Base-by-base conservation (phyloP, 768 basidiomycete genomes). In the Imleria badia region DNA sequence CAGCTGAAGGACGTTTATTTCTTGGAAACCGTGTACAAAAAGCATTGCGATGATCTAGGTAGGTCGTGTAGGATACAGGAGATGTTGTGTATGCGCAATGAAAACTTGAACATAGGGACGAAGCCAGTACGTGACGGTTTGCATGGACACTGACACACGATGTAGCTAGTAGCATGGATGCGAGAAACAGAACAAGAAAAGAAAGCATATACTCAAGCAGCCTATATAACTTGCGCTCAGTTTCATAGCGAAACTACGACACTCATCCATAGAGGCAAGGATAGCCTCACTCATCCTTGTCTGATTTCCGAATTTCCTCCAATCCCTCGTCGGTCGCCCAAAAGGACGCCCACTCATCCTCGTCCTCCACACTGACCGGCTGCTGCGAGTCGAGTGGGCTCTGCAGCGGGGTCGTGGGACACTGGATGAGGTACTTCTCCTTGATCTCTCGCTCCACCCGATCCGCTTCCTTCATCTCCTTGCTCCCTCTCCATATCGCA, bases 271-370 rank as follows among this genome's bases (percentile, higher is more conserved):
- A 17, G 6, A 6, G 19, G 12, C 31, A 19, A 30, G 26, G 20
- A 51, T 7, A 7, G 11, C 26, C 23, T 71, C 59, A 83, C 10
- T 69, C 79, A 56, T 87, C 84, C 70, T 91, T 91, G 53, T 78
- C 77, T 6, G 80, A 75, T 63, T 83, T 81, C 52, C 73, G 76
- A 60, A 91, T 88, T 72, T 91, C 89, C 46, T 86, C 83, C 47
- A 84, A 55, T 3, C 89, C 89, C 57, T 91, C 88, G 63, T 91
- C 89, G 47, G 78, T 77, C 33, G 76, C 75, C 89, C 89, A 91
- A 64, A 90, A 91, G 19, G 63, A 67, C 6, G 65, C 68, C 63
- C 73, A 70, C 31, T 66, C 68, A 13, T 66, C 64, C 31, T 60
- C 53, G 30, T 60, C 52, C 26, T 41, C 31, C 19, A 5, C 30